Evolutionary conservation across 805 yeast genomes (phyloP).

Genomic region (Wickerhamiella occidentalis): DNA sequence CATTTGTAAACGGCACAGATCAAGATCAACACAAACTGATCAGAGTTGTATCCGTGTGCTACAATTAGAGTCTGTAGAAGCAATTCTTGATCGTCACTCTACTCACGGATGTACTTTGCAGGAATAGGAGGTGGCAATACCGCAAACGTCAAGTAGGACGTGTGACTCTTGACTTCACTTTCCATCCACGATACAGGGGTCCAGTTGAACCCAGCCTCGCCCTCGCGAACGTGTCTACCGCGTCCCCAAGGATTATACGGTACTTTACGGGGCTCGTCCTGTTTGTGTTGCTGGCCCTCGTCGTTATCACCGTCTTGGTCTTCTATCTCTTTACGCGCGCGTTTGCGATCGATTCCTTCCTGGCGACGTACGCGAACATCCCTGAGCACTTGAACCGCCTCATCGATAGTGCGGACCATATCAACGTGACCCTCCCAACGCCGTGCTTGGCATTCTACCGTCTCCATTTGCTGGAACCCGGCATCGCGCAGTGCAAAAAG

Average conservation of each 20-base stretch:
- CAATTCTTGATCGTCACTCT: too few species aligned
- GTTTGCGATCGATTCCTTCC: conserved; percentile 30
- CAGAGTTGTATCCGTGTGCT: too few species aligned
- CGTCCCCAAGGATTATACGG: conserved; percentile 82
- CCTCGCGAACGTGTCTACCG: conserved; percentile 75
- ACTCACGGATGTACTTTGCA: conserved; percentile 11
- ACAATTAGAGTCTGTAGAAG: too few species aligned
- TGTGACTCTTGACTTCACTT: conserved; percentile 79
- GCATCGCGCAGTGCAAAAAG: conserved; percentile 56
- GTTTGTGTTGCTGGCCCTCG: conserved; percentile 20
- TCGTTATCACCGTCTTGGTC: conserved; percentile 15
- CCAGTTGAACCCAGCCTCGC: conserved; percentile 76
- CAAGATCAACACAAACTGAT: too few species aligned
- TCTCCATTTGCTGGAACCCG: conserved; percentile 80
- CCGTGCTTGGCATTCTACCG: conserved; percentile 79
- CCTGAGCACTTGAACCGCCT: conserved; percentile 64
- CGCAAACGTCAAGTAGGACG: conserved; percentile 90
- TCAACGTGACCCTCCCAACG: conserved; percentile 84
- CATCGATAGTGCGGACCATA: conserved; percentile 71
- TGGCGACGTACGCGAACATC: conserved; percentile 67
- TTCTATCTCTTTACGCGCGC: conserved; percentile 19
- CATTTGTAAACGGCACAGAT: too few species aligned
- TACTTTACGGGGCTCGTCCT: conserved; percentile 13
- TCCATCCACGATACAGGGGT: conserved; percentile 71
- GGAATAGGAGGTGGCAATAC: conserved; percentile 29